phyloP scores from a whole-genome alignment of 2,329 filamentous ascomycete genomes.

The Alternaria consortialis region DNA sequence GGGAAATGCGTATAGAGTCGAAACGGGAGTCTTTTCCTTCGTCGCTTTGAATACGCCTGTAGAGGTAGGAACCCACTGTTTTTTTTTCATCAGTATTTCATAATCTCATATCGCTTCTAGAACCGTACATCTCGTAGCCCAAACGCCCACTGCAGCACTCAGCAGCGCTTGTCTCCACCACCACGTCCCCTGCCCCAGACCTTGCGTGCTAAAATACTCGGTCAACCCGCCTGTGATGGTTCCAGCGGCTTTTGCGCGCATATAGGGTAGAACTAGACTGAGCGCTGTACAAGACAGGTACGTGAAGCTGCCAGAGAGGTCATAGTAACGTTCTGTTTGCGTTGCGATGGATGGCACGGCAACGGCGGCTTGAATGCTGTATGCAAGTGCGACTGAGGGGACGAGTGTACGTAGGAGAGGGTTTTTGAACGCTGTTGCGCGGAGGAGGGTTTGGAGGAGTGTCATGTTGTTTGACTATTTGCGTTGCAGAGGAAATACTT shows the following conservation, averaged over 20 bases:
- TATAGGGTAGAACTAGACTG: constrained; percentile 67
- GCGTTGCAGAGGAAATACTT: background rate
- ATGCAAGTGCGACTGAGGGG: constrained; percentile 69
- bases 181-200: constrained; percentile 40
- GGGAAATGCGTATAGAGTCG: constrained; percentile 62
- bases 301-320: constrained; percentile 71
- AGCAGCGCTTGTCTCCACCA: constrained; percentile 71
- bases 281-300: constrained; percentile 71
- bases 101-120: too few species aligned
- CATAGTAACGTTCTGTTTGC: constrained; percentile 73
- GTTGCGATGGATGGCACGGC: constrained; percentile 69
- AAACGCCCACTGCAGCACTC: constrained; percentile 66
- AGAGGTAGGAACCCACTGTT: constrained; percentile 71
- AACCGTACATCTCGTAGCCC: constrained; percentile 66
- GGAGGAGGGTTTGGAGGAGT: constrained; percentile 61
- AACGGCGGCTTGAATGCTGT: constrained; percentile 69
- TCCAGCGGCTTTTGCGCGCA: constrained; percentile 64
- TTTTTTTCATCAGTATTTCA: background rate
- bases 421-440: constrained; percentile 67
- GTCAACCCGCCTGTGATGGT: constrained; percentile 49
- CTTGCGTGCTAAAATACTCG: constrained; percentile 40
- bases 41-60: constrained; percentile 64
- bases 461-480: constrained; percentile 34
- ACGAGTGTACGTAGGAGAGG: constrained; percentile 70
- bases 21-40: constrained; percentile 69